Evolutionary conservation across 139 green algal genomes (phyloP), one percentile per base, ranked within the genome.

Genomic region (Mesotaenium endlicherianum): DNA sequence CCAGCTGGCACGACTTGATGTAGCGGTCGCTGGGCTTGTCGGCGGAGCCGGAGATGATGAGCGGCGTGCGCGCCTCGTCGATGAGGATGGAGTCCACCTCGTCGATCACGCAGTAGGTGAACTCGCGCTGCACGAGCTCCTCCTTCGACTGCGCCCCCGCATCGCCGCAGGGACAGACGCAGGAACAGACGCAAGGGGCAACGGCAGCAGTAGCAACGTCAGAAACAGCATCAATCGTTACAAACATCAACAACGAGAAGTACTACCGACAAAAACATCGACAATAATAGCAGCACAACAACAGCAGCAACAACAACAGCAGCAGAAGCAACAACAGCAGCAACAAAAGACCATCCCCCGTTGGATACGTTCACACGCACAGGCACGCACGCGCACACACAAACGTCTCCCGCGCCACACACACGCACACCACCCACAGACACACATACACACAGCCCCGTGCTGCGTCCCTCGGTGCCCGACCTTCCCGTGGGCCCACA

Each of bases 41-140:
- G 8, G 92, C 91, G 0, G 91, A 70, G 30, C 96, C 96, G 2
- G 91, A 96, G 72, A 92, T 92, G 91, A 99, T 97, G 81, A 99
- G 93, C 31, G 96, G 96, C 59, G 95, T 99, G 71, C 94, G 89
- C 30, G 91, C 93, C 90, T 99, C 96, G 77, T 99, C 96, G 77
- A 99, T 97, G 17, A 99, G 90, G 82, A 98, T 97, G 55, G 91
- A 96, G 89, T 99, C 96, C 55, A 96, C 96, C 93, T 99, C 96
- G 83, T 99, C 96, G 59, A 99, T 98, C 55, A 99, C 90, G 87
- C 95, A 98, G 88, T 92, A 99, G 89, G 97, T 97, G 89, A 98
- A 98, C 36, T 85, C 81, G 26, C 93, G 90, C 87, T 98, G 90
- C 76, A 98, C 95, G 49, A 99, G 91, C 64, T 98, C 95, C n/a